Evolutionary conservation across 2,329 filamentous ascomycete genomes (phyloP).

Genomic region (Paecilomyces fulvus): DNA sequence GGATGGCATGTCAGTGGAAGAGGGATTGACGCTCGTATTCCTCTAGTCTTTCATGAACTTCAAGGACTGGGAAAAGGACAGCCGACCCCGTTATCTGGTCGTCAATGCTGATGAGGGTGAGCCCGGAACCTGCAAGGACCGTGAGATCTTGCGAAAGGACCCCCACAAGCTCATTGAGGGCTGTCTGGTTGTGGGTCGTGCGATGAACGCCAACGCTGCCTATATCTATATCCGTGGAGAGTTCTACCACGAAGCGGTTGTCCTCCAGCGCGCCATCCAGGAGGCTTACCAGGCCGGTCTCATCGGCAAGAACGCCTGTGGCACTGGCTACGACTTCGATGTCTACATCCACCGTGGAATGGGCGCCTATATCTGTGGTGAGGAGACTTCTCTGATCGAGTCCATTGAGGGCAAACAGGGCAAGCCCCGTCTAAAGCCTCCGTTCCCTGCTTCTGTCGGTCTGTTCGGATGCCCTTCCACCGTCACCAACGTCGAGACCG

Average conservation of each 20-base stretch:
- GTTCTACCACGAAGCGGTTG: conserved; percentile 90
- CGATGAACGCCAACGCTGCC: conserved; percentile 97
- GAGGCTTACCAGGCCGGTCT: conserved; percentile 92
- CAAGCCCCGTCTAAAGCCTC: conserved; percentile 97
- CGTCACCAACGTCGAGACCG: conserved; percentile 95
- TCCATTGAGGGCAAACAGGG: conserved; percentile 97
- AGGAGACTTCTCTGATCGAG: conserved; percentile 97
- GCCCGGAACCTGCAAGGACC: conserved; percentile 97
- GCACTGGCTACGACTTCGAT: conserved; percentile 94
- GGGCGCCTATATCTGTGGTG: conserved; percentile 95
- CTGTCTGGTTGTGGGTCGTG: conserved; percentile 87
- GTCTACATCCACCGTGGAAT: conserved; percentile 94
- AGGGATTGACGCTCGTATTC: conserved; percentile 2
- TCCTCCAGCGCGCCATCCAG: conserved; percentile 91
- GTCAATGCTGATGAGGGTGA: conserved; percentile 99
- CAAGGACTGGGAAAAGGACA: conserved; percentile 98
- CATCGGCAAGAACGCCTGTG: conserved; percentile 97
- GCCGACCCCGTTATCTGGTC: conserved; percentile 88
- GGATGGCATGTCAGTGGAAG: background rate
- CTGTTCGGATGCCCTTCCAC: conserved; percentile 97
- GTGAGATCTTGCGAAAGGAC: conserved; percentile 99
- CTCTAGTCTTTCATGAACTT: conserved; percentile 97
- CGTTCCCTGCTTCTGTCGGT: conserved; percentile 94
- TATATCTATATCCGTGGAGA: conserved; percentile 99
- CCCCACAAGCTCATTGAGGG: conserved; percentile 98